Evolutionary conservation across 805 yeast genomes (phyloP), one percentile per base, ranked within the genome.

Genomic region (Saccharomycopsis oosterbeekiorum): DNA sequence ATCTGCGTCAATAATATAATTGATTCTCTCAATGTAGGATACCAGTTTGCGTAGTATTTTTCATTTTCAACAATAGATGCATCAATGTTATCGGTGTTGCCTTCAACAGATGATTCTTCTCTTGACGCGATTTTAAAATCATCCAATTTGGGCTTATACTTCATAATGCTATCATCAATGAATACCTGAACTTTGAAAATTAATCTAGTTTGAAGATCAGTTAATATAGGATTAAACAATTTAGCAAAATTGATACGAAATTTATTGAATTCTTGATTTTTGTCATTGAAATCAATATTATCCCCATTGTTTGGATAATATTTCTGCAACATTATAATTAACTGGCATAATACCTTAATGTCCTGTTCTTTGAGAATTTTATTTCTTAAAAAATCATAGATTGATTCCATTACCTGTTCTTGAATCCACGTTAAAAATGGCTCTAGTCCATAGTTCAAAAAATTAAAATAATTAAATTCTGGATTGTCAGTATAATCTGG

Each of bases 171-270:
- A 40, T 82, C 81, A 64, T 88, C 93, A 37, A 89, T 82, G 65
- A 80, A 85, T 9, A 81, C 78, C 69, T 89, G 94, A 12, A 88
- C 86, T 66, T 93, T 78, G 71, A 92, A 88, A 1, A 90, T 85
- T 47, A 93, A 76, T 63, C 97, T 76, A 1, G 89, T 79, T 72
- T 93, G 98, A 0, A 86, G 82, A 67, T 88, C 96, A 61, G 84
- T 83, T 29, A 87, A 71, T 11, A 90, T 80, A 0, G 96, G 92
- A 60, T 81, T 82, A 64, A 89, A 85, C 4, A 90, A 72, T 54
- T 76, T 78, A 10, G 84, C 88, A 63, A 80, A 79, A 62, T 82
- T 78, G n/a, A 78, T 71, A 42, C 19, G 60, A 50, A 56, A 72
- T 66, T 54, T 69, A 67, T 21, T 62, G 68, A 55, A 72, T 73